Evolutionary conservation across 176 grass and related monocot genomes (phyloP), one percentile per base, ranked within the genome.

Genomic region (Zea luxurians): DNA sequence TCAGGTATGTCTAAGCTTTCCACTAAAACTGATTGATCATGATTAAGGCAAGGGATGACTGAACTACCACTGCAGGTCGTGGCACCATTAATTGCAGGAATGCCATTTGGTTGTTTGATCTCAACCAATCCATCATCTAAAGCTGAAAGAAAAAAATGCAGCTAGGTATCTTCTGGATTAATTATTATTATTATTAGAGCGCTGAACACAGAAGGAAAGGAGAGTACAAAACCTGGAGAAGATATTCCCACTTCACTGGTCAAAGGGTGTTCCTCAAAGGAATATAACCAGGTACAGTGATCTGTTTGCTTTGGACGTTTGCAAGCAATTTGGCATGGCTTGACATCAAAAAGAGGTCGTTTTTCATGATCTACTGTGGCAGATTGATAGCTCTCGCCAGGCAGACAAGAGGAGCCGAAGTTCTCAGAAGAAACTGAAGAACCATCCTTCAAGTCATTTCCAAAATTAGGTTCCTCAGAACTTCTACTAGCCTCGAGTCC

Each of bases 271-370:
- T 81, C 75, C 70, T 80, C 74, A 70, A 68, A 37, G 38, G 80
- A 80, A 80, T 64, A 65, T 47, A 82, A 79, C 67, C 53, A 44
- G 10, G 74, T 50, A 84, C 34, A 52, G 21, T 91, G 68, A 9
- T 86, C 78, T n/a, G 68, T 75, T 85, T 87, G 90, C 77, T 83
- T 97, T 17, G 49, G 74, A 45, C 88, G 93, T 66, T 97, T 97
- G 79, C 83, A 82, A 66, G 71, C 75, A 76, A 73, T 59, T 70
- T 89, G 86, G 61, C 69, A 88, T 82, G 83, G 61, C 16, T 83
- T 86, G 77, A 70, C 74, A 85, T 93, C 78, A 81, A 75, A 70
- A 82, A 74, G n/a, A 64, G 78, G 38, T 47, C 88, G 80, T 76
- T 97, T 97, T 61, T 79, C 69, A 72, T 89, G 75, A 65, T 83